Evolutionary conservation across 2,329 filamentous ascomycete genomes (phyloP).

Genomic region (Didymella exigua): DNA sequence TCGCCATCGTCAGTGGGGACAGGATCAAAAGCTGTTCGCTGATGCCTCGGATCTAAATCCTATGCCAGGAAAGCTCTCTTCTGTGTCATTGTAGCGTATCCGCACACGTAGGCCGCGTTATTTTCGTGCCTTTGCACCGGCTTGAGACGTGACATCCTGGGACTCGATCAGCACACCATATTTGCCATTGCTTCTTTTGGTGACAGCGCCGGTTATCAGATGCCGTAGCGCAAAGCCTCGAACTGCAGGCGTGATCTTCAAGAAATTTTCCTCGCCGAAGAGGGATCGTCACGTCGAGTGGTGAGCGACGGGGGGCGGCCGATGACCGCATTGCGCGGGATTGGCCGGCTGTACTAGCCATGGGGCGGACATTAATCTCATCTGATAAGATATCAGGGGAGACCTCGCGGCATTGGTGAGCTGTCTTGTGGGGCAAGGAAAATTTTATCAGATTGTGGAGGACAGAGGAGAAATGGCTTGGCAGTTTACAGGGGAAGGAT

Average conservation of each 20-base stretch:
- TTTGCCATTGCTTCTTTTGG: constrained; percentile 23
- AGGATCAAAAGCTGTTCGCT: constrained; percentile 26
- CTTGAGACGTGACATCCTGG: constrained; percentile 15
- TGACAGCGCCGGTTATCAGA: constrained; percentile 22
- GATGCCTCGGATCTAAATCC: constrained; percentile 45
- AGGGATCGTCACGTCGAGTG: constrained; percentile 24
- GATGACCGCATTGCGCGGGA: constrained; percentile 22
- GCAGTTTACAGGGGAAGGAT: constrained; percentile 21
- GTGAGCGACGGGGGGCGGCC: constrained; percentile 9
- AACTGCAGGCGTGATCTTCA: constrained; percentile 18
- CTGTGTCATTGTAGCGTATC: constrained; percentile 10
- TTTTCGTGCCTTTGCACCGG: constrained; percentile 11
- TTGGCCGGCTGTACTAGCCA: constrained; percentile 13
- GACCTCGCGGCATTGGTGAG: constrained; percentile 25
- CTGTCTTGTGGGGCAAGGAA: constrained; percentile 10
- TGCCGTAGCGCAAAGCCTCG: constrained; percentile 6
- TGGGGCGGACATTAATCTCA: constrained; percentile 24
- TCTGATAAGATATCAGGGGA: constrained; percentile 35
- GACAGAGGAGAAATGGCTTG: constrained; percentile 1
- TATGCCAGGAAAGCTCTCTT: constrained; percentile 7
- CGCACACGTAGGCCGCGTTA: constrained; percentile 12
- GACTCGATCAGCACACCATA: constrained; percentile 12
- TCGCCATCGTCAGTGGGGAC: constrained; percentile 19
- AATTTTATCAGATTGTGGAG: constrained; percentile 34
- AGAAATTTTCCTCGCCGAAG: constrained; percentile 13